Evolutionary conservation across 2,329 filamentous ascomycete species (phyloP), one percentile per base, ranked within the genome.

Genomic region (Pseudocercospora pini-densiflorae): DNA sequence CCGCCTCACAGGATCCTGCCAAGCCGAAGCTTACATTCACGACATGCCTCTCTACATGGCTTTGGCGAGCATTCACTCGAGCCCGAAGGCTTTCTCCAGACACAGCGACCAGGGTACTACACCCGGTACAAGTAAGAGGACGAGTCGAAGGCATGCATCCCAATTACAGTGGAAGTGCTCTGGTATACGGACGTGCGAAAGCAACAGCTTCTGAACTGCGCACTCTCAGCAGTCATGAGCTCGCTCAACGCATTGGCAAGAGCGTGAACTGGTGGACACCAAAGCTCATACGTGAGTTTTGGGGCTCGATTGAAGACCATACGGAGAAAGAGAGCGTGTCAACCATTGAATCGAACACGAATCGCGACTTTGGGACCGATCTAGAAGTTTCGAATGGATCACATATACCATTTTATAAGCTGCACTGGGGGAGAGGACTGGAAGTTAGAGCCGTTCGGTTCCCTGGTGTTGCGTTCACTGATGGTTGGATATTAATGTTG

Each of bases 121-220:
- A 59, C 19, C 61, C 64, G 0, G 59, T 66, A 6, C 67, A 68
- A 40, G 66, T 64, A 21, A 61, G 67, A 31, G 64, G 61, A 16
- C 61, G 67, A 2, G 64, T 68, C 21, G 40, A 58, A 58, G 67
- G 59, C 14, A n/a, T 68, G 19, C 67, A 65, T 21, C 60, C 51
- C n/a, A 68, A 61, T 47, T 64, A 64, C 58, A 53, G 31, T 36
- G 67, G 67, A 36, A 65, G 47, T 43, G 67, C 65, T 2, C 55
- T 69, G 2, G 67, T 69, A 27, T 69, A 69, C 49, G 64, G 67
- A n/a, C 67, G 67, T 31, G 60, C 67, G 16, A 65, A 67, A 33
- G 65, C 62, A 10, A 65, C 62, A 27, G 64, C 55, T 1, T 29
- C 40, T 6, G 67, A 69, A 29, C 27, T 69, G 1, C 27, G n/a